Percentiles rank a stretch among this genome's conserved stretches.
phyloP scores from a whole-genome alignment of 225 moss, liverwort and hornwort species.

The Bryum argenteum region DNA sequence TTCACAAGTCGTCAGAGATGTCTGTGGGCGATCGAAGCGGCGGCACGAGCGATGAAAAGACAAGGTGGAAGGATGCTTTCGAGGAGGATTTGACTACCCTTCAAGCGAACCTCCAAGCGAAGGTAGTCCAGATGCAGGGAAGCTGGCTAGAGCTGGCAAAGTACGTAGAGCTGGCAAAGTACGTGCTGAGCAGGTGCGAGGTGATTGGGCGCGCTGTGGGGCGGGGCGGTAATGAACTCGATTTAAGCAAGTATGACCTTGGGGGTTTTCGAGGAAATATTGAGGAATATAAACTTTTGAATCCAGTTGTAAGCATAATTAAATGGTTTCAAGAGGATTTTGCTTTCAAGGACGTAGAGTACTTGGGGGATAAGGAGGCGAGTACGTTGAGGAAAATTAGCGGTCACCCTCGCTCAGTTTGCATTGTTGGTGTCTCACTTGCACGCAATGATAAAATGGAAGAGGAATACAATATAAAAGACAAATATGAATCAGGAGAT shows the following conservation, averaged over 20 bases:
- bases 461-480: no score
- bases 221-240: no score
- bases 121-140: neutral
- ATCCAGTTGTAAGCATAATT: rapidly evolving
- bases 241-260: neutral
- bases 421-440: neutral
- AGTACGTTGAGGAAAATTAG: neutral
- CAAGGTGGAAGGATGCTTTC: neutral
- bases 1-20: neutral
- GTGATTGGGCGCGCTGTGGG: neutral
- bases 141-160: neutral
- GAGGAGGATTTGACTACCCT: neutral
- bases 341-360: neutral
- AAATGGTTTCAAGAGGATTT: neutral
- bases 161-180: no score
- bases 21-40: neutral
- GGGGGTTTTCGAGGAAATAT: neutral
- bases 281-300: rapidly evolving
- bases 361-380: no score
- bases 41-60: neutral
- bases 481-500: no score
- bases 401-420: conserved; percentile 18
- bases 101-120: neutral
- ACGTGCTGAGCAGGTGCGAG: conserved; percentile 22
- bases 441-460: no score